A percentile compares a stretch with the other conserved stretches of the same genome.
phyloP scores from a whole-genome alignment of 768 basidiomycete species.

The Boletus insuetus region DNA sequence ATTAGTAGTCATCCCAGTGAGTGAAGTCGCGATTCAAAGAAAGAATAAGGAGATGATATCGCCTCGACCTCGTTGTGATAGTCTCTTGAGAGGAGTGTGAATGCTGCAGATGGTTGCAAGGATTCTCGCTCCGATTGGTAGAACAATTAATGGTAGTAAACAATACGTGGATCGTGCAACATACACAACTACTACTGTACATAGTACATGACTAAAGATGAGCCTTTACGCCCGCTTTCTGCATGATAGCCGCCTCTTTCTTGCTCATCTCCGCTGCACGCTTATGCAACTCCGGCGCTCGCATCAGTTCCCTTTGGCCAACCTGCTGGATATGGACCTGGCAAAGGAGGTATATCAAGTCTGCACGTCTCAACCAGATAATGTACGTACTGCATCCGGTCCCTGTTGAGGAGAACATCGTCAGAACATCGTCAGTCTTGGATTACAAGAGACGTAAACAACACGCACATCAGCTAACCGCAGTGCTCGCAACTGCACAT shows the following conservation, averaged over 20 bases:
- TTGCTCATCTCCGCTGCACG: slow-evolving; percentile 52
- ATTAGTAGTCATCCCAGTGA: slow-evolving; percentile 15
- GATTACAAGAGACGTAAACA: neutral
- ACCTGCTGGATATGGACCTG: slow-evolving; percentile 96
- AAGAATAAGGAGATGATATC: neutral
- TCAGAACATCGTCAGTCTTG: neutral
- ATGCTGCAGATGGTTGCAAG: too few relatives aligned
- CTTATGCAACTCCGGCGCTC: slow-evolving; percentile 59
- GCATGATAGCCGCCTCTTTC: slow-evolving; percentile 60
- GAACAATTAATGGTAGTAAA: too few relatives aligned
- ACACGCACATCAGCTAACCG: slow-evolving; percentile 77
- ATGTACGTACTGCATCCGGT: slow-evolving; percentile 64
- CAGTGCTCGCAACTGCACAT: slow-evolving; percentile 81
- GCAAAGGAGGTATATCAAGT: slow-evolving; percentile 9
- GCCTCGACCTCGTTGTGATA: neutral
- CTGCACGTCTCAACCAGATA: neutral
- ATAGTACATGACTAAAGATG: slow-evolving; percentile 40
- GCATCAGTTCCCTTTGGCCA: slow-evolving; percentile 82
- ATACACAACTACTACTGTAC: too few relatives aligned
- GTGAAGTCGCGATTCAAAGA: neutral
- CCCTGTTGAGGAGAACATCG: slow-evolving; percentile 46
- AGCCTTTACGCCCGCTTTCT: slow-evolving; percentile 59
- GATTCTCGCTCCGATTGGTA: too few relatives aligned
- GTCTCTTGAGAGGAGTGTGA: neutral
- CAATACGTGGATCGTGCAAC: too few relatives aligned